Evolutionary conservation across 257 asterid species (phyloP), one percentile per base, ranked within the genome.

Genomic region (Ophiorrhiza pumila): DNA sequence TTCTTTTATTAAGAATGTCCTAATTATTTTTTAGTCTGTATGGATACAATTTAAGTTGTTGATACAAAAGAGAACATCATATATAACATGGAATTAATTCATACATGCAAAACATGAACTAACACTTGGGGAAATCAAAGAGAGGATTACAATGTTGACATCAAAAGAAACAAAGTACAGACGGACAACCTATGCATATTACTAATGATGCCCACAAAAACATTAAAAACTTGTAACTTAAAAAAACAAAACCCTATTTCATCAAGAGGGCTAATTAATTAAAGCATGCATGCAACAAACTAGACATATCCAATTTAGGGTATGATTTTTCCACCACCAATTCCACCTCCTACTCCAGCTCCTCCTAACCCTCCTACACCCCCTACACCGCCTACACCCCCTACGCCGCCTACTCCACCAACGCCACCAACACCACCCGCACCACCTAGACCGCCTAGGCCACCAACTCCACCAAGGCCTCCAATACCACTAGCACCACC

Each of bases 381-480:
- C 0, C 65, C 85, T 27, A 71, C 46, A 1, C 83, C 87, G 20
- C 80, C 77, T 10, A 35, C 76, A 29, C 72, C 76, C 2, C 75
- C 89, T 0, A 80, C 77, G 15, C 78, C 70, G 1, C 84, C 88
- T 13, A 82, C 83, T 4, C 85, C 88, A 5, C 69, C 84, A 22
- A 85, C 39, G 7, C 91, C 91, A 35, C 75, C 81, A 0, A 14
- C 67, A 4, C 87, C 91, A 1, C 82, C 87, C 0, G 74, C 20
- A 2, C 79, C 87, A 12, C 87, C 83, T 7, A 49, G 7, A 0
- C 83, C 80, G 7, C 88, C 81, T 0, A 73, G 37, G 0, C 88
- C 93, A 0, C 92, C 89, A 1, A 65, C 43, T 0, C 86, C 90
- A 0, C 90, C 87, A 0, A 65, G 37, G 2, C 90, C 94, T 0